Conservation (phyloP, 371 early-diverging fungal species). For the Lichtheimia hyalospora region DNA sequence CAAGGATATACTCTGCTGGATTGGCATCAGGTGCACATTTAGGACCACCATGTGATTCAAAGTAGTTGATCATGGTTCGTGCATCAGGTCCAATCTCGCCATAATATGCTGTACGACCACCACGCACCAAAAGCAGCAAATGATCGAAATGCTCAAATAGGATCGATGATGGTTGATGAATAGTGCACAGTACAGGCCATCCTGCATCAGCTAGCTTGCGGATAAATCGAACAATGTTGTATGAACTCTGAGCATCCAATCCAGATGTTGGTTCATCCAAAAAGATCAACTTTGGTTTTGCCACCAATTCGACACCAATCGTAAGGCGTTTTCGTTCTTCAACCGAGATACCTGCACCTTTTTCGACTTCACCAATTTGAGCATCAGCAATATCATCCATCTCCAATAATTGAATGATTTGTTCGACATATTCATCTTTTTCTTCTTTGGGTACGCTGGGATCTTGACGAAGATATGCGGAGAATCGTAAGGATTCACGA, state of each 20-base stretch:
- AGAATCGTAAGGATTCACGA: constrained; percentile 69
- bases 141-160: constrained; percentile 70
- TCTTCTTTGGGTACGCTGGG: constrained; percentile 49
- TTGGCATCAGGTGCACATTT: constrained; percentile 56
- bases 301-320: constrained; percentile 75
- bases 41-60: constrained; percentile 60
- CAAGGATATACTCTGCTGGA: constrained; percentile 74
- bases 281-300: constrained; percentile 73
- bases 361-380: constrained; percentile 50
- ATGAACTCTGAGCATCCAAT: constrained; percentile 65
- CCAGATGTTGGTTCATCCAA: constrained; percentile 86
- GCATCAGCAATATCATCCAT: constrained; percentile 60
- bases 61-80: constrained; percentile 55
- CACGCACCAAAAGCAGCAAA: constrained; percentile 66
- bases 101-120: constrained; percentile 62
- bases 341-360: constrained; percentile 52
- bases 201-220: constrained; percentile 62
- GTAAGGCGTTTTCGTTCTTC: constrained; percentile 70
- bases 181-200: constrained; percentile 62
- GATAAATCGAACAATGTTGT: constrained; percentile 67
- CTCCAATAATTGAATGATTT: constrained; percentile 61
- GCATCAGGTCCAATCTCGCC: constrained; percentile 62
- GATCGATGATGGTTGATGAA: constrained; percentile 68
- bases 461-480: constrained; percentile 67
- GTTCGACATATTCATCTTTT: constrained; percentile 62